Evolutionary conservation across 2,329 filamentous ascomycete species (phyloP), one percentile per base, ranked within the genome.

Genomic region (Chrysosphaeria jannelii): DNA sequence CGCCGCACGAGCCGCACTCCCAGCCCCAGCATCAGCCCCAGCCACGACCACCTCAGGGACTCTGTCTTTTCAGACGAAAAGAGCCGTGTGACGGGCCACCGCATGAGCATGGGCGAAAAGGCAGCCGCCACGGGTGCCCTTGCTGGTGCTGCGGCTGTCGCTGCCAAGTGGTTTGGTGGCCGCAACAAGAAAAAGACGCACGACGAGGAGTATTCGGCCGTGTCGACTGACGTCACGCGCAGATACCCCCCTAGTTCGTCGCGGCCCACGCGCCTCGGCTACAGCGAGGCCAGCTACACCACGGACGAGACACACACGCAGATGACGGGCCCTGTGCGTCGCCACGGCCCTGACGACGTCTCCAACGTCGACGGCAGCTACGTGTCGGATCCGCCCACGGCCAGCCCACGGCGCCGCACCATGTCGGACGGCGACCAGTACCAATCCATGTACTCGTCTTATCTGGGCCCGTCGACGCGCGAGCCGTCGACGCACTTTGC

Each of bases 41-140:
- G 51, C 1, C 54, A 61, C 28, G 52, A 57, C 2, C 34, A 59
- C 7, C 56, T 57, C 27, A 57, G 56, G 0, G 53, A 63, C n/a
- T 45, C 44, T 13, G 48, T 41, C 17, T 31, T 35, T 25, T 39
- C 34, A 40, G 37, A 27, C 13, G 14, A 19, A 18, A 46, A 49
- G 4, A 53, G 56, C 10, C 61, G 64, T 6, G 52, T 69, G 32
- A 55, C 62, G 39, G 57, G 57, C 34, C 58, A 55, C 24, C 28
- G 75, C 3, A 39, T 68, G 9, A 18, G 7, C 16, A n/a, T 18
- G 16, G 16, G 16, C 7, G 16, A n/a, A n/a, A n/a, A n/a, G n/a
- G n/a, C n/a, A n/a, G n/a, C n/a, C n/a, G 53, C 57, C 21, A 46
- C 59, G 12, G 65, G 60, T 9, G 67, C 61, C 1, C n/a, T n/a